Evolutionary conservation across 2,329 filamentous ascomycete species (phyloP), one percentile per base, ranked within the genome.

Genomic region (Elsinoe necatrix): DNA sequence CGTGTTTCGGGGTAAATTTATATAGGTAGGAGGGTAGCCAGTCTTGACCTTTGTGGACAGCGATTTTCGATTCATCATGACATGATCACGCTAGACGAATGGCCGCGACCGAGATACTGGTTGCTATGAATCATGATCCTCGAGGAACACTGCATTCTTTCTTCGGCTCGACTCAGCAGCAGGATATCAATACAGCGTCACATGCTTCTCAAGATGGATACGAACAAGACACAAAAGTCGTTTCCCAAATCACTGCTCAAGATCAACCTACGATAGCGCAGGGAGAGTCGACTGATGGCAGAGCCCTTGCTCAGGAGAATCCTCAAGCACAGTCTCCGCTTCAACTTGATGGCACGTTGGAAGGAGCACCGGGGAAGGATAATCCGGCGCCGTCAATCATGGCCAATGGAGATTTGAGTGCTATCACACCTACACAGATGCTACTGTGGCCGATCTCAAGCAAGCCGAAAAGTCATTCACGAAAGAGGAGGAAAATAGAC

Each of bases 111-210:
- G 31, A 29, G 14, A n/a, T 52, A 35, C 31, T 52, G 48, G 51
- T 37, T 52, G 54, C 47, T 27, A 60, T 60, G 59, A 54, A 35
- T 48, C 21, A 58, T 58, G 57, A 27, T 12, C 54, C 58, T 16
- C 29, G 48, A 25, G 52, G 48, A 14, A 50, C 34, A 6, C 2
- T 60, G 8, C 59, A 60, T 48, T 57, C 59, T 5, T 60, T 60
- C 50, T 58, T 60, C 41, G 29, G 20, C 18, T n/a, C 31, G 14
- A 35, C 25, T n/a, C 48, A 52, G 45, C 45, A 50, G 25, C 45
- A 34, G 14, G 34, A 37, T 14, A 7, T 37, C 5, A 4, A 6
- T 12, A n/a, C 34, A 37, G 34, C 9, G 14, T n/a, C 34, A 12
- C 34, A 37, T 37, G 9, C 34, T n/a, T n/a, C 14, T 37, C 34